A percentile compares a stretch with the other conserved stretches of the same genome.
phyloP scores from a whole-genome alignment of 2,329 filamentous ascomycete genomes.

The Hymenoscyphus occultus region DNA sequence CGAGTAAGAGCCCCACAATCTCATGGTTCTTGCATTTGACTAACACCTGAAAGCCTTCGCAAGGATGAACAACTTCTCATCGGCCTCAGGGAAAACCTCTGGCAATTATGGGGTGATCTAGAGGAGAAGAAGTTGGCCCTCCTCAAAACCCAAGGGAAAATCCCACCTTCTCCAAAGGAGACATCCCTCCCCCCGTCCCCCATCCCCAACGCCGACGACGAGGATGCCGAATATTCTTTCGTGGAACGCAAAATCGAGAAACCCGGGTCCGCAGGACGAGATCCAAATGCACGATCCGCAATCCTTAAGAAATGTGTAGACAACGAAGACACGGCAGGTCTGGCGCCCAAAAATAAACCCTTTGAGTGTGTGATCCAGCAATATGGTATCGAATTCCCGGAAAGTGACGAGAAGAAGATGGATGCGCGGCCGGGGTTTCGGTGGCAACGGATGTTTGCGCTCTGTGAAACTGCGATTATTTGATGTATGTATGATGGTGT shows the following conservation, averaged over 20 bases:
- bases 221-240: constrained; percentile 25
- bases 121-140: constrained; percentile 62
- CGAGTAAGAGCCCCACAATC: constrained; percentile 42
- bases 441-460: constrained; percentile 61
- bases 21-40: not conserved
- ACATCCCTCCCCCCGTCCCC: constrained; percentile 9
- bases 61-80: constrained; percentile 47
- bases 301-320: not conserved
- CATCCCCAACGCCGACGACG: constrained; percentile 28
- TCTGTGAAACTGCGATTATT: constrained; percentile 64
- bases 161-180: constrained; percentile 17
- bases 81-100: constrained; percentile 66
- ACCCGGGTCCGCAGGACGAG: constrained; percentile 7
- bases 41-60: constrained; percentile 49
- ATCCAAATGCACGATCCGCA: not conserved
- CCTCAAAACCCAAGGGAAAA: constrained; percentile 28
- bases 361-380: constrained; percentile 71
- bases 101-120: constrained; percentile 80
- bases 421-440: constrained; percentile 45
- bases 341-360: constrained; percentile 48
- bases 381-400: constrained; percentile 56
- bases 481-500: no score
- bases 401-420: constrained; percentile 42
- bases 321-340: constrained; percentile 20
- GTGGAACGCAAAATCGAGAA: no score